A percentile compares a stretch with the other conserved stretches of the same genome.
phyloP scores from a whole-genome alignment of 176 grass and related monocot genomes.

The barley (Hordeum vulgare) region DNA sequence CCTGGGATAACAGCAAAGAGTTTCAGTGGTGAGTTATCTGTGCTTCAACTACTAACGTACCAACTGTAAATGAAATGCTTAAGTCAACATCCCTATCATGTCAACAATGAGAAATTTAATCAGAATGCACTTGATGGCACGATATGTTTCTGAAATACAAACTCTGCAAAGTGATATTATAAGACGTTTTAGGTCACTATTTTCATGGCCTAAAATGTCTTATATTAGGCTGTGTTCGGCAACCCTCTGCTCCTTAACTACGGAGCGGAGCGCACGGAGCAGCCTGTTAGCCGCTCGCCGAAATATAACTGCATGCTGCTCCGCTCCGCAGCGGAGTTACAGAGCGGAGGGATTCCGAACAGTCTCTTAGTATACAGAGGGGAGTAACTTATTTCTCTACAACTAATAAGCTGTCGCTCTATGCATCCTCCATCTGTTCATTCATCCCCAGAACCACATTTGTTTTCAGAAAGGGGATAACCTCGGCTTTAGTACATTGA shows the following conservation, averaged over 20 bases:
- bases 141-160: background rate
- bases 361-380: too few relatives aligned
- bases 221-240: too few relatives aligned
- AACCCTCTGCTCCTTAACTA: too few relatives aligned
- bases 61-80: background rate
- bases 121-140: background rate
- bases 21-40: background rate
- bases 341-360: too few relatives aligned
- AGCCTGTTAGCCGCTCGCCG: too few relatives aligned
- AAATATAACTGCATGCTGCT: too few relatives aligned
- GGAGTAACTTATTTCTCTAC: background rate
- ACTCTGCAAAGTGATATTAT: too few relatives aligned
- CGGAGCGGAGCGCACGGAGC: too few relatives aligned
- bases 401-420: background rate
- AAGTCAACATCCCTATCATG: background rate
- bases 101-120: background rate
- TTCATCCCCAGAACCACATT: background rate
- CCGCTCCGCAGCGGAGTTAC: too few relatives aligned
- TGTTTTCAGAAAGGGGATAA: background rate
- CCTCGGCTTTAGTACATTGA: background rate
- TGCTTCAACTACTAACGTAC: background rate
- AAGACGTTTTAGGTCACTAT: too few relatives aligned
- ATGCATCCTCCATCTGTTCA: background rate
- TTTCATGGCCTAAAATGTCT: too few relatives aligned
- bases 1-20: constrained; percentile 32